Conservation (phyloP, 2,329 filamentous ascomycete species). For the Fusarium armeniacum region DNA sequence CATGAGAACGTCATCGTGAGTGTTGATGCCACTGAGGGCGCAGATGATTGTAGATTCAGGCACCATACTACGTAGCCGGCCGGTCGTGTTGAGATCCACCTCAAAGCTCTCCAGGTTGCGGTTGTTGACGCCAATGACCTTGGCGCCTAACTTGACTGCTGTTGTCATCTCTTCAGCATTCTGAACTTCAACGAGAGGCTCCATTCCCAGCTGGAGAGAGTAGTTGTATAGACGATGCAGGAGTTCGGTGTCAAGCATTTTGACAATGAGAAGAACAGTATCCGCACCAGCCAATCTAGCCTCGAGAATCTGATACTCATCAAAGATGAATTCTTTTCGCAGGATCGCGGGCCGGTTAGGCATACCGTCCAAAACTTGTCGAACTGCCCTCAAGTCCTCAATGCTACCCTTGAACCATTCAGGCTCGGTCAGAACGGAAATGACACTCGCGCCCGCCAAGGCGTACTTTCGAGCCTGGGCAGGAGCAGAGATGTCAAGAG, state of each 20-base stretch:
- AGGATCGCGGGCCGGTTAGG: constrained; percentile 91
- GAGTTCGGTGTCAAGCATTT: constrained; percentile 87
- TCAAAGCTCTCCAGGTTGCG: constrained; percentile 96
- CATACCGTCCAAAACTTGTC: constrained; percentile 90
- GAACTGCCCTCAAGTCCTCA: constrained; percentile 88
- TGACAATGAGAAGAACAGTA: constrained; percentile 95
- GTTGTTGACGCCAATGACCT: constrained; percentile 98
- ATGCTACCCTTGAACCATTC: constrained; percentile 99
- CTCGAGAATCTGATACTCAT: constrained; percentile 98
- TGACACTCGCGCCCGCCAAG: constrained; percentile 92
- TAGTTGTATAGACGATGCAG: constrained; percentile 88
- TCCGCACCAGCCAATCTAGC: constrained; percentile 93
- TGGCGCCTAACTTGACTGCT: constrained; percentile 86
- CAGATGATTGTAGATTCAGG: constrained; percentile 89
- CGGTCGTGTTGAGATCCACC: constrained; percentile 93
- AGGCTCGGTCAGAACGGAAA: constrained; percentile 97
- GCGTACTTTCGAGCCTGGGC: constrained; percentile 93
- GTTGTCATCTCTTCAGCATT: constrained; percentile 92
- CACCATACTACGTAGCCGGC: constrained; percentile 87
- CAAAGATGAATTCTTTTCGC: constrained; percentile 97
- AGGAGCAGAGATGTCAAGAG: constrained; percentile 87
- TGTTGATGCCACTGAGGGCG: constrained; percentile 93
- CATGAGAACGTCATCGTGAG: constrained; percentile 86
- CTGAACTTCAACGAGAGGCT: constrained; percentile 96
- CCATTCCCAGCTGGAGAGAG: constrained; percentile 92